phyloP scores from a whole-genome alignment of 148 eudicot species.

The Fallopia convolvulus region DNA sequence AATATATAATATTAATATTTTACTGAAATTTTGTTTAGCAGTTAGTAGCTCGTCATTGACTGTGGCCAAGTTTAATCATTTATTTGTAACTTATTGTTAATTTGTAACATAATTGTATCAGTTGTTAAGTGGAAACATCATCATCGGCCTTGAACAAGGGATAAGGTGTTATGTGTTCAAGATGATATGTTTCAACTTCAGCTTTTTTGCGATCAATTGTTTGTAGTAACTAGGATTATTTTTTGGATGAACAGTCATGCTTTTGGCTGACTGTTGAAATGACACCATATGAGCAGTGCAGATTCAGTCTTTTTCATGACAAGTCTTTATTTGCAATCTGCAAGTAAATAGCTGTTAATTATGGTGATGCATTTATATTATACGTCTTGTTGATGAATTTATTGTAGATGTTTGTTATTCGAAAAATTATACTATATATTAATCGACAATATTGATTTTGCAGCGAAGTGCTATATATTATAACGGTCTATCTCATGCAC shows the following conservation, averaged over 20 bases:
- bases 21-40: background rate
- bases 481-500: conserved; percentile 67
- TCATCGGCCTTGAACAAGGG: background rate
- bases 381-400: background rate
- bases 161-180: background rate
- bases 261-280: background rate
- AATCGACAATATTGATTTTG: conserved; percentile 2
- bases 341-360: background rate
- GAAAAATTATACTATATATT: background rate
- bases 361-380: background rate
- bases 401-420: background rate
- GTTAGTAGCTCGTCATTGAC: background rate
- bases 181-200: background rate
- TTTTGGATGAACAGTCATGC: background rate
- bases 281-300: background rate
- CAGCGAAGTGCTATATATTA: conserved; percentile 75
- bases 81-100: background rate
- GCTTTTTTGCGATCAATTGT: background rate
- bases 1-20: background rate
- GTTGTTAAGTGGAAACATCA: background rate
- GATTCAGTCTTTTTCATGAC: background rate
- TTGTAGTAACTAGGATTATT: background rate
- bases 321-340: background rate
- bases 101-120: background rate
- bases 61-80: background rate